Conservation (phyloP, 345 rosid species). For the Salix suchowensis region DNA sequence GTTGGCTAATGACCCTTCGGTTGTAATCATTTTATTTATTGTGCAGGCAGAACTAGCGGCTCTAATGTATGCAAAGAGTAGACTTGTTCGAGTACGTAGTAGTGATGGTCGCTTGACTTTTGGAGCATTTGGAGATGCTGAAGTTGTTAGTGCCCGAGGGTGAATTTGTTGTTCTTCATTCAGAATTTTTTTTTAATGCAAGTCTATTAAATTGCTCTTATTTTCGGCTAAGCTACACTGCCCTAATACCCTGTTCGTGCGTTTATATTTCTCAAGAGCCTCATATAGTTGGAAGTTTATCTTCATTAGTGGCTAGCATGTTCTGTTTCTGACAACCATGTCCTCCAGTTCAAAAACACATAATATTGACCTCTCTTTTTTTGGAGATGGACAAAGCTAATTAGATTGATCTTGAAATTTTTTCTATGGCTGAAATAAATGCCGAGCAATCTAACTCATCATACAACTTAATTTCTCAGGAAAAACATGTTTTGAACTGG, state of each 20-base stretch:
- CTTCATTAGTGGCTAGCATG: background rate
- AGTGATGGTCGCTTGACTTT: conserved; percentile 64
- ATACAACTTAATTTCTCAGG: too few species aligned
- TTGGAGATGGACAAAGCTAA: too few species aligned
- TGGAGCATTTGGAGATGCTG: conserved; percentile 83
- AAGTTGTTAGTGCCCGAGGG: conserved; percentile 99
- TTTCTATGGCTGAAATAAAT: too few species aligned
- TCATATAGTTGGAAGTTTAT: background rate
- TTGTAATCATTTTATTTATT: conserved; percentile 9
- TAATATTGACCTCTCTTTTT: too few species aligned
- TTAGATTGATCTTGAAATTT: too few species aligned
- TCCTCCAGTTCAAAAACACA: too few species aligned
- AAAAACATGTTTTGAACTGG: too few species aligned
- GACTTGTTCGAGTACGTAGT: conserved; percentile 87
- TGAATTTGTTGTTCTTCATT: conserved; percentile 26
- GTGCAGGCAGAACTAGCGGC: conserved; percentile 88
- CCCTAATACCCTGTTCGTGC: background rate
- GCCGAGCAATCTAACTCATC: too few species aligned
- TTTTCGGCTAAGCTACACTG: background rate
- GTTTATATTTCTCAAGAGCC: background rate
- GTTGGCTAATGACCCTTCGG: conserved; percentile 1
- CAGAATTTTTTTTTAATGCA: conserved; percentile 1
- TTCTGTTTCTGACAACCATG: background rate
- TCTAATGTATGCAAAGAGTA: conserved; percentile 74
- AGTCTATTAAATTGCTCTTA: background rate